Conservation (phyloP, 306 rosid genomes). For the Lathyrus aphaca region DNA sequence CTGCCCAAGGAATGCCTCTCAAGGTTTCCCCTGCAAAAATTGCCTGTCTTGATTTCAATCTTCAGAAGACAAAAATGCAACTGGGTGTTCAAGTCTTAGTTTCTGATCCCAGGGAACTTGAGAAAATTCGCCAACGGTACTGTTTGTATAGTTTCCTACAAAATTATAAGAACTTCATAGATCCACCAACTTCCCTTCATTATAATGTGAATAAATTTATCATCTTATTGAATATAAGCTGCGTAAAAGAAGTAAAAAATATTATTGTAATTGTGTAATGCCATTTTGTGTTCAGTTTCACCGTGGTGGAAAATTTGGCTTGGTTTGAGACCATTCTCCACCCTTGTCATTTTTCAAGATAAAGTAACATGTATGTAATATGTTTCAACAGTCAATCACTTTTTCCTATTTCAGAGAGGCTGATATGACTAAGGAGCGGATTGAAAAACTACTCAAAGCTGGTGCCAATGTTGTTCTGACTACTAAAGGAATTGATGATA, state of each 20-base stretch:
- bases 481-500: constrained; percentile 97
- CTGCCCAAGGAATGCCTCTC: constrained; percentile 98
- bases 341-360: constrained; percentile 9
- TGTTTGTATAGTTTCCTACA: not conserved
- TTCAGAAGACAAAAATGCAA: constrained; percentile 99
- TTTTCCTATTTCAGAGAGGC: constrained; percentile 65
- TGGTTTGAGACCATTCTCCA: constrained; percentile 10
- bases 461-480: constrained; percentile 98
- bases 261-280: constrained; percentile 14
- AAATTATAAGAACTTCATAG: constrained; percentile 9
- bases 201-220: not conserved
- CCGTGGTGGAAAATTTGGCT: constrained; percentile 7
- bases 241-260: constrained; percentile 1
- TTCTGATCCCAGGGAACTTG: constrained; percentile 91
- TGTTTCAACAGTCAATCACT: constrained; percentile 4
- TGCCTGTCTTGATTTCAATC: constrained; percentile 97
- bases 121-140: constrained; percentile 94
- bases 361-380: not conserved
- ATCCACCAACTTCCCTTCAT: not conserved
- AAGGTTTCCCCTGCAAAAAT: constrained; percentile 93
- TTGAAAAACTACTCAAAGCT: constrained; percentile 84
- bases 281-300: not conserved
- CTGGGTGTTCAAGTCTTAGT: constrained; percentile 96
- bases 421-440: constrained; percentile 95
- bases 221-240: constrained; percentile 29